Evolutionary conservation across 2,329 filamentous ascomycete genomes (phyloP), one percentile per base, ranked within the genome.

Genomic region (Zasmidium angulare): DNA sequence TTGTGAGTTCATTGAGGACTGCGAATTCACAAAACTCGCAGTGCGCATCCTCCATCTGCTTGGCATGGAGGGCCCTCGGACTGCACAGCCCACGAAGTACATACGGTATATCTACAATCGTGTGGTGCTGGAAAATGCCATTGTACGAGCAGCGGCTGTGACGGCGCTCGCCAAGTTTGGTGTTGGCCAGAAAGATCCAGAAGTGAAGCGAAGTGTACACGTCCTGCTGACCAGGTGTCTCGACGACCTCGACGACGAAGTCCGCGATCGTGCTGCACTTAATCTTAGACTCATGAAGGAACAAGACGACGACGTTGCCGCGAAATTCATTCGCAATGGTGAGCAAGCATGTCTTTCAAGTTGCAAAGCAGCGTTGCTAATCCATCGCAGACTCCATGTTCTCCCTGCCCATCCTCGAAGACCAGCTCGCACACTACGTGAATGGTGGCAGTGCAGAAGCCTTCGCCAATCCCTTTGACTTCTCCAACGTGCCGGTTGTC

Each of bases 41-140:
- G 93, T 99, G 50, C 89, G 95, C 61, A 96, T 99, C 68, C 81
- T 99, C 56, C 93, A 99, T 76, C 85, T 99, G 20, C 88, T 99
- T 47, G 95, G 95, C 69, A 84, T 93, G 24, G 95, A 99, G 79
- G 95, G 95, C 0, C 95, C 95, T 64, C 96, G 95, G 80, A 97
- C 93, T 2, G 88, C 90, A 17, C 91, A 97, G 70, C 95, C 95
- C 0, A 98, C 95, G 58, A 98, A 99, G 82, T 99, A 97, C 76
- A 96, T 99, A 69, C 90, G 95, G 59, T 99, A 98, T 77, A 99
- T 99, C 73, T 99, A 99, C 82, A 99, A 99, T 80, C 87, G 95
- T 60, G 93, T 99, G 21, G 95, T 99, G 17, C 80, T 99, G 54
- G 95, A 99, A 78, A 99, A 99, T 73, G 92, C 95, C 46, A 92